Base-by-base conservation (phyloP, 306 rosid genomes). In the Lathyrus aphaca region DNA sequence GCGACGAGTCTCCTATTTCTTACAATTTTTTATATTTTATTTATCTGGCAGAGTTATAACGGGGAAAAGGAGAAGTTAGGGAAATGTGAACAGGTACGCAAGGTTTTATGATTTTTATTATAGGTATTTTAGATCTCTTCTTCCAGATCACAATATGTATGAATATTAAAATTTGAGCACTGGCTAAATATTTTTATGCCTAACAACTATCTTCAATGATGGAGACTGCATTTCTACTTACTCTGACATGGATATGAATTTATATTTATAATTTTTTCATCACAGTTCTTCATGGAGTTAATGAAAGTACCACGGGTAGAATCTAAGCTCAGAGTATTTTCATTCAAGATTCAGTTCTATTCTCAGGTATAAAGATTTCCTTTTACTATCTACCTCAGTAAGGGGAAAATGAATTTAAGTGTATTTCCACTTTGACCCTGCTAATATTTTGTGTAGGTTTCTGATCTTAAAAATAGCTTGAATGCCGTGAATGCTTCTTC, bases 301-400 rank as follows among this genome's bases (percentile, higher is more conserved):
- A 82, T 93, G 91, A 80, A 93, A 85, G 96, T 93, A 66, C 96
- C 98, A 38, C 89, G 97, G 56, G 96, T 81, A 65, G 98, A 93
- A 84, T 77, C 85, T 69, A 93, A 93, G 80, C 98, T 93, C 43
- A 80, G 90, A 84, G 97, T 93, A 46, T 88, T 88, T 72, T 83
- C 83, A 30, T 93, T 93, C 87, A 93, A 86, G 87, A 88, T 88
- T 70, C 97, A 86, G 72, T 93, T 93, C 83, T 63, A 50, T 30
- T 80, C 88, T 69, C 98, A 93, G 98, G 98, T 93, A 67, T 66
- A 64, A 66, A 75, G n/a, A 15, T 62, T 30, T 27, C 39, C 58
- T 45, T 42, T 45, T 53, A 27, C 78, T 25, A 42, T 46, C 59
- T 27, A 59, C 29, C n/a, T 44, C 68, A n/a, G 54, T 23, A 13